A percentile compares a stretch with the other conserved stretches of the same genome.
These are phyloP conservation scores for Exophiala spinifera DNA, from an alignment of 2,329 filamentous ascomycete genomes.

Conservation along the genomic window DNA sequence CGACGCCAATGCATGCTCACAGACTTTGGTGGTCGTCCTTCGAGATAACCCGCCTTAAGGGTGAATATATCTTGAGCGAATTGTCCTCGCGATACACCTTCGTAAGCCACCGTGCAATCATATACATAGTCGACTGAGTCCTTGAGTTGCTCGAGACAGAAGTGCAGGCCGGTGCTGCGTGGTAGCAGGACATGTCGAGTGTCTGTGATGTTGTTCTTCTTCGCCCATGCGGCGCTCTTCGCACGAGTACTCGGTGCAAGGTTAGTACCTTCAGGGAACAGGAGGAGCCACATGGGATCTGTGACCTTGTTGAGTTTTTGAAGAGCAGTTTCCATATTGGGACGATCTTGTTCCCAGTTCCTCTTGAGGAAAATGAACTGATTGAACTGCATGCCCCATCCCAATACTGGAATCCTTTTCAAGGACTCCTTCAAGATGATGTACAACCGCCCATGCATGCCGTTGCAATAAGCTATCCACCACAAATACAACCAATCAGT, in stretches of 20 bases:
- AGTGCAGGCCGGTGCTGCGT: conserved; percentile 75
- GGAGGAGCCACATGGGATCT: conserved; percentile 84
- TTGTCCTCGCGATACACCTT: conserved; percentile 49
- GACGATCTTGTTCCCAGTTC: conserved; percentile 78
- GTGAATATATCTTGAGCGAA: conserved; percentile 81
- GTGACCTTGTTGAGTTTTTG: conserved; percentile 60
- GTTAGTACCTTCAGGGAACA: conserved; percentile 88
- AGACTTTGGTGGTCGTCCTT: conserved; percentile 77
- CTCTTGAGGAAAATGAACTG: conserved; percentile 90
- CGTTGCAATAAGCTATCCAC: conserved; percentile 87
- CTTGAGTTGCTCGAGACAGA: conserved; percentile 72
- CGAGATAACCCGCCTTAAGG: conserved; percentile 72
- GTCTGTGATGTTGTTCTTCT: conserved; percentile 70
- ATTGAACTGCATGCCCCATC: conserved; percentile 78
- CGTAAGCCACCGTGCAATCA: conserved; percentile 50
- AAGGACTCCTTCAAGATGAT: conserved; percentile 88
- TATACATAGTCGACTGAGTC: conserved; percentile 78
- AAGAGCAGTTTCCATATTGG: conserved; percentile 70
- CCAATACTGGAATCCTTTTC: conserved; percentile 75
- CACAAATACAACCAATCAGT: conserved; percentile 91
- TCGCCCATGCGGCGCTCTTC: conserved; percentile 71
- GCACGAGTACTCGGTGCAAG: conserved; percentile 66
- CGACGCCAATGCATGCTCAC: conserved; percentile 89
- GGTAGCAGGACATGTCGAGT: conserved; percentile 72
- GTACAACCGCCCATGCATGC: conserved; percentile 81